Conservation (phyloP, 1,139 yeast genomes). For the Debaryomyces subglobosus region DNA sequence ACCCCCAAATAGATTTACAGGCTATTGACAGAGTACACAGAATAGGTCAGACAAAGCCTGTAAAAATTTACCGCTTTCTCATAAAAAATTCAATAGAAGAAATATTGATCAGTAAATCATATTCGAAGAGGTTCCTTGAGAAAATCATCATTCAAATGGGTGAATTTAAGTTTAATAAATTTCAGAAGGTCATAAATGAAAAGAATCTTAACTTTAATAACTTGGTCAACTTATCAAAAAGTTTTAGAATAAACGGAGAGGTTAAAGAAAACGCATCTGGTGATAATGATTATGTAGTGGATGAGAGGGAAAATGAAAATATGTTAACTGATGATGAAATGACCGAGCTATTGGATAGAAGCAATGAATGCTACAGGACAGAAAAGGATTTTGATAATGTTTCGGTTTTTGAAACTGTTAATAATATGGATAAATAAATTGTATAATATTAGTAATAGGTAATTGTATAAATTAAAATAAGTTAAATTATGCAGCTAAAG, state of each 20-base stretch:
- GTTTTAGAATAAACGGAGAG: slow-evolving; percentile 16
- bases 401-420: slow-evolving; percentile 55
- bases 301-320: slow-evolving; percentile 9
- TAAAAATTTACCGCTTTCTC: slow-evolving; percentile 75
- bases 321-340: slow-evolving; percentile 45
- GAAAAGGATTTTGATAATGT: slow-evolving; percentile 40
- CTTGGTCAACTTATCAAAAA: slow-evolving; percentile 35
- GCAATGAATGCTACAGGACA: slow-evolving; percentile 44
- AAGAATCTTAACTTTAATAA: slow-evolving; percentile 26
- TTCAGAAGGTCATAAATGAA: slow-evolving; percentile 21
- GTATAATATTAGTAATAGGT: background rate
- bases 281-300: slow-evolving; percentile 2
- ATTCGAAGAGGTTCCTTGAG: slow-evolving; percentile 77
- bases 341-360: slow-evolving; percentile 57
- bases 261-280: slow-evolving; percentile 14
- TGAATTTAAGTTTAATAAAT: slow-evolving; percentile 59
- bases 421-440: slow-evolving; percentile 33
- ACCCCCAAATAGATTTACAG: slow-evolving; percentile 94
- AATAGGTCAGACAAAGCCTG: slow-evolving; percentile 87
- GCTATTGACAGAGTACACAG: slow-evolving; percentile 96
- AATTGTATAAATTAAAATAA: background rate
- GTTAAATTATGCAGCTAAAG: background rate
- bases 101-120: slow-evolving; percentile 73
- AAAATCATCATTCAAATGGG: slow-evolving; percentile 85
- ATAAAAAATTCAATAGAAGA: slow-evolving; percentile 83